phyloP scores from a whole-genome alignment of 2,329 filamentous ascomycete genomes.

The Aurifilum marmelostoma region DNA sequence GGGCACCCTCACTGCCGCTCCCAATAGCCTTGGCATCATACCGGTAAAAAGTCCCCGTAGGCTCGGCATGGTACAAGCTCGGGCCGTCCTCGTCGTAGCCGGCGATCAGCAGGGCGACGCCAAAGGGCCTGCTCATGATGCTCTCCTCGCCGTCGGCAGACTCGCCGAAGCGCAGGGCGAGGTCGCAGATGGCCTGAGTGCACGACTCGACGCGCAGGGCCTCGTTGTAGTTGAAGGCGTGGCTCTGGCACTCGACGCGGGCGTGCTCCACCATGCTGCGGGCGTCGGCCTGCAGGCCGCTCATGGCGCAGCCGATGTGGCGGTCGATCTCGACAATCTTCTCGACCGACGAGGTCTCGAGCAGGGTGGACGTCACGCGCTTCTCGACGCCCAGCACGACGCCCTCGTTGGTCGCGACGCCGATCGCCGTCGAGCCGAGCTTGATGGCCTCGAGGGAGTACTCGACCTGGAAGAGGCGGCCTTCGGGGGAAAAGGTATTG shows the following conservation, averaged over 20 bases:
- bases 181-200: slow-evolving; percentile 97
- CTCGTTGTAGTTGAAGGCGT: slow-evolving; percentile 98
- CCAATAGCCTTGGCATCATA: slow-evolving; percentile 99
- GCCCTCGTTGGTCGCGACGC: slow-evolving; percentile 92
- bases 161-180: slow-evolving; percentile 95
- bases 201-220: slow-evolving; percentile 93
- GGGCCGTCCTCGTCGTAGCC: slow-evolving; percentile 97
- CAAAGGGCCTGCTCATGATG: slow-evolving; percentile 97
- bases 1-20: slow-evolving; percentile 93
- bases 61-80: slow-evolving; percentile 96
- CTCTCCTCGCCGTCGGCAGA: slow-evolving; percentile 97
- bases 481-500: slow-evolving; percentile 99
- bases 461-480: slow-evolving; percentile 99
- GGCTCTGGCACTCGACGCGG: slow-evolving; percentile 94
- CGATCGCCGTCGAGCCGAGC: slow-evolving; percentile 96
- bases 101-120: slow-evolving; percentile 93
- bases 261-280: slow-evolving; percentile 98
- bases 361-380: slow-evolving; percentile 94
- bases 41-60: slow-evolving; percentile 96
- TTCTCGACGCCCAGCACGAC: slow-evolving; percentile 98
- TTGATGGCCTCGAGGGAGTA: slow-evolving; percentile 99
- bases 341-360: slow-evolving; percentile 96
- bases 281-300: slow-evolving; percentile 93
- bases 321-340: slow-evolving; percentile 99
- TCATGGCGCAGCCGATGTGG: slow-evolving; percentile 99